These are phyloP conservation scores for Vicia villosa DNA, from an alignment of 306 rosid genomes.

Conservation along the genomic window DNA sequence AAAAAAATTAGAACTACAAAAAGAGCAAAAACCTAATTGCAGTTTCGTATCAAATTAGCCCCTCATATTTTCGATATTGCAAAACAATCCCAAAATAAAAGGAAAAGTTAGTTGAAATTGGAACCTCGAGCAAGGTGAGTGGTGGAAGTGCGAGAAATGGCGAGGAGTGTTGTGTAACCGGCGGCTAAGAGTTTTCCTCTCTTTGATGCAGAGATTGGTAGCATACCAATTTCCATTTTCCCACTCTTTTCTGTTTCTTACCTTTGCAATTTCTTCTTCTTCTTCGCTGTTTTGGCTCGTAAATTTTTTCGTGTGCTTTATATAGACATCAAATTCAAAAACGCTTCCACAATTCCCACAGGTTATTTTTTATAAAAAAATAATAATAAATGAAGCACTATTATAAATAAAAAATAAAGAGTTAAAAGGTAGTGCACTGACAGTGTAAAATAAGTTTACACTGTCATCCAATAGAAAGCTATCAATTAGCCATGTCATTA, in stretches of 20 bases:
- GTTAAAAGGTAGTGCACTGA: too few relatives aligned
- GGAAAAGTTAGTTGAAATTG: constrained; percentile 19
- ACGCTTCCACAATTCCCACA: too few relatives aligned
- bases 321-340: too few relatives aligned
- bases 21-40: not conserved
- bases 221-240: constrained; percentile 78
- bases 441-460: too few relatives aligned
- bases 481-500: too few relatives aligned
- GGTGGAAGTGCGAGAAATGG: constrained; percentile 59
- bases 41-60: not conserved
- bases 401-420: too few relatives aligned
- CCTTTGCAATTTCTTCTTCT: too few relatives aligned
- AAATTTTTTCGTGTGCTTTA: too few relatives aligned
- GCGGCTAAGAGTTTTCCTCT: constrained; percentile 81
- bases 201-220: constrained; percentile 75
- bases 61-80: not conserved
- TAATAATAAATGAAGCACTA: too few relatives aligned
- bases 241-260: not conserved
- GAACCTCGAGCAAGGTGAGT: constrained; percentile 74
- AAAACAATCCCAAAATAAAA: not conserved
- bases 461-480: too few relatives aligned
- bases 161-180: constrained; percentile 62
- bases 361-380: too few relatives aligned
- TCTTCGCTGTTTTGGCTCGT: not conserved
- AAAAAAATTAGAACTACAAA: not conserved